Conservation (phyloP, 2,329 filamentous ascomycete genomes). For the Aspergillus terreus region DNA sequence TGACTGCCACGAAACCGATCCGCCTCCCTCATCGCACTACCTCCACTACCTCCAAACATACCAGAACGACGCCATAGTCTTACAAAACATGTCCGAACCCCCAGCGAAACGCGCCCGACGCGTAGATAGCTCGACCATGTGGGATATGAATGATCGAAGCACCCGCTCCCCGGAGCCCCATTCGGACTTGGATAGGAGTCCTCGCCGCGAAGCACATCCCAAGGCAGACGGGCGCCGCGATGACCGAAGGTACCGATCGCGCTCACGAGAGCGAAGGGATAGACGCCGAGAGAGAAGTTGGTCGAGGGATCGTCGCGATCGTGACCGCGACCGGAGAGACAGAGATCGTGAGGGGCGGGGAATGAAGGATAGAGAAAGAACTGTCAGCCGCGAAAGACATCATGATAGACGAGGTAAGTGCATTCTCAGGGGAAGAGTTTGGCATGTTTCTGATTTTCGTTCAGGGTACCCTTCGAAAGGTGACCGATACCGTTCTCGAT, state of each 20-base stretch:
- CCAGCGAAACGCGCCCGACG: conserved; percentile 50
- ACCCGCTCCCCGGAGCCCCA: conserved; percentile 25
- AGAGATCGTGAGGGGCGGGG: conserved; percentile 35
- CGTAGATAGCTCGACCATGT: conserved; percentile 59
- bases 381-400: conserved; percentile 36
- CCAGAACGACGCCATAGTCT: background rate
- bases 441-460: background rate
- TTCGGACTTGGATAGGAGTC: conserved; percentile 33
- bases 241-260: conserved; percentile 39
- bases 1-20: too few species aligned
- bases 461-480: conserved; percentile 29
- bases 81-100: conserved; percentile 49
- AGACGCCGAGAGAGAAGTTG: conserved; percentile 42
- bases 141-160: conserved; percentile 47
- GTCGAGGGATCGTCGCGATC: conserved; percentile 38
- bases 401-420: conserved; percentile 37
- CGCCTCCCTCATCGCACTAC: too few species aligned
- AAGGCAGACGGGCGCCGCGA: conserved; percentile 37
- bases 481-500: conserved; percentile 34
- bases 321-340: conserved; percentile 31
- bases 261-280: conserved; percentile 37
- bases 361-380: conserved; percentile 38
- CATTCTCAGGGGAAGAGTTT: background rate
- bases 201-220: conserved; percentile 31
- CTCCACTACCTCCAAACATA: background rate